Conservation (phyloP, 176 grass and related monocot species). For the Musa itinerans region DNA sequence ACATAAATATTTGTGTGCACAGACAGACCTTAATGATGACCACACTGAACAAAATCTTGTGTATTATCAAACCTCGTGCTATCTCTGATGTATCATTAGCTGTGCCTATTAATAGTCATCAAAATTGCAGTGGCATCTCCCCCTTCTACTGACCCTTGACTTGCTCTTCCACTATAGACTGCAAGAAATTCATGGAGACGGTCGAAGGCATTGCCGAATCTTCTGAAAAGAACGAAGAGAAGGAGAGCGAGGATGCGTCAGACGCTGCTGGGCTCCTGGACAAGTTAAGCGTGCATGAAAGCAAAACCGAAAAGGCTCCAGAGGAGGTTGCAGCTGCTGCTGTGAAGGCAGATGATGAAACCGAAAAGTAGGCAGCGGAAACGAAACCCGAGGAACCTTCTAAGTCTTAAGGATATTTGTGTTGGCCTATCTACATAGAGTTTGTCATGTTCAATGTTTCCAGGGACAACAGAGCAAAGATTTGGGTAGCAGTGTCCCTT, state of each 20-base stretch:
- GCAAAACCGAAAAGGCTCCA: background rate
- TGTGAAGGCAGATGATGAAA: background rate
- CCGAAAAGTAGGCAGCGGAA: background rate
- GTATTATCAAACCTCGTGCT: no score
- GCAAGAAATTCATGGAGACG: conserved; percentile 26
- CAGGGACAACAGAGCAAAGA: background rate
- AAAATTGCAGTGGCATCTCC: no score
- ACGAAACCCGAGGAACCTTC: background rate
- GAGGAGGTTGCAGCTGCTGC: background rate
- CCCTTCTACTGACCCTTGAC: background rate
- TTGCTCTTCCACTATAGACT: background rate
- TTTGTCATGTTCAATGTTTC: background rate
- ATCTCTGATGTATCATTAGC: no score
- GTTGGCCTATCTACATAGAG: background rate
- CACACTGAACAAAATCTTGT: background rate
- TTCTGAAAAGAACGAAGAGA: conserved; percentile 8
- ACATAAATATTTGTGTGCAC: background rate
- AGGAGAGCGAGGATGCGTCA: conserved; percentile 19
- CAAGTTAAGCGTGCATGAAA: conserved; percentile 36
- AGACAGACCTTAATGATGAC: background rate
- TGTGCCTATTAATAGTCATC: background rate
- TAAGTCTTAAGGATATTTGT: background rate
- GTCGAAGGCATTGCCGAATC: conserved; percentile 11
- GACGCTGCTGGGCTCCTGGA: conserved; percentile 9
- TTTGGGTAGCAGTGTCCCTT: no score